phyloP scores from a whole-genome alignment of 257 asterid genomes.

The Solanum gandarillasii region DNA sequence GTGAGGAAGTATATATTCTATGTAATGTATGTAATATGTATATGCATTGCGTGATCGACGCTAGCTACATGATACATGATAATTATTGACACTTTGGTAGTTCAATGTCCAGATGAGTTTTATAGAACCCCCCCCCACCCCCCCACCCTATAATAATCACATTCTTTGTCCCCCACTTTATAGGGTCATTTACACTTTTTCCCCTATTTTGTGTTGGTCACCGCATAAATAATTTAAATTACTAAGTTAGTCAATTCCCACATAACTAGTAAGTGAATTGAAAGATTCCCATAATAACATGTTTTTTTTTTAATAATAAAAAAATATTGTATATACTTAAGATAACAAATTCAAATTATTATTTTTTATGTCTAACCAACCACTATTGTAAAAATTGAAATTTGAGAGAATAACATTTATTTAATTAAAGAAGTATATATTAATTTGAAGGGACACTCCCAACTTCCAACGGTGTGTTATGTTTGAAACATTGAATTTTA shows the following conservation, averaged over 20 bases:
- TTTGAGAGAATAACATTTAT: background rate
- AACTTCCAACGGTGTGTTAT: background rate
- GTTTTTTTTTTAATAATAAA: background rate
- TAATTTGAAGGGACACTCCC: background rate
- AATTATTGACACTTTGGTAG: background rate
- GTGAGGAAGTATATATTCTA: too few species aligned
- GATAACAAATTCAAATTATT: background rate
- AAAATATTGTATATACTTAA: background rate
- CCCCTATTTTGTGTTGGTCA: background rate
- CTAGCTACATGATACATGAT: background rate
- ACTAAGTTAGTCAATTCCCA: background rate
- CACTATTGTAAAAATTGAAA: background rate
- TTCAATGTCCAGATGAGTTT: background rate
- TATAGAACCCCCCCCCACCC: too few species aligned
- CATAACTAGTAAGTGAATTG: background rate
- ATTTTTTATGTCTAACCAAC: background rate
- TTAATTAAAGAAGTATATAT: background rate
- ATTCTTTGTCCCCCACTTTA: background rate
- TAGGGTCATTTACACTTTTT: background rate
- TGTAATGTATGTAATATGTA: background rate
- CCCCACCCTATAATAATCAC: background rate
- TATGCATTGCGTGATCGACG: background rate
- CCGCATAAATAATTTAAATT: background rate
- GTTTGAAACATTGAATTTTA: background rate
- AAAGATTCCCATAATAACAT: background rate